These are phyloP conservation scores for Cryptococcus wingfieldii DNA, from an alignment of 1,284 basidiomycete species.

Conservation along the genomic window DNA sequence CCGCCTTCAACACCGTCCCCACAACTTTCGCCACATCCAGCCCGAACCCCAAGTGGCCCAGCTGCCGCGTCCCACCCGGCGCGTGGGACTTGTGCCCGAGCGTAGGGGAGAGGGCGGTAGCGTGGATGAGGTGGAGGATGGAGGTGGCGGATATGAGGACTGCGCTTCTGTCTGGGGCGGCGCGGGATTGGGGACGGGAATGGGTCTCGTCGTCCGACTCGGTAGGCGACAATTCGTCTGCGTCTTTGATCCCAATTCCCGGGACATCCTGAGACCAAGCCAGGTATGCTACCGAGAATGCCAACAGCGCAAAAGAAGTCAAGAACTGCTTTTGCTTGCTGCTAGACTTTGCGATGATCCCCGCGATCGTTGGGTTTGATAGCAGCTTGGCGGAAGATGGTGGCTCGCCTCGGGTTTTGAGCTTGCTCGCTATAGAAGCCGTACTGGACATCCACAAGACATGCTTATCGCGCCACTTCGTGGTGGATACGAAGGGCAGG, in stretches of 20 bases:
- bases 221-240: conserved; percentile 6
- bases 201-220: conserved; percentile 8
- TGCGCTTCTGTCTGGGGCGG: neutral
- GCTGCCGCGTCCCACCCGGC: conserved; percentile 22
- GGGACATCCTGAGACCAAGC: conserved; percentile 42
- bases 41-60: conserved; percentile 35
- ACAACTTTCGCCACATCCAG: conserved; percentile 42
- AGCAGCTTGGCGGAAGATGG: neutral
- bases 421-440: conserved; percentile 20
- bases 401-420: conserved; percentile 6
- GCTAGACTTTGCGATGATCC: conserved; percentile 14
- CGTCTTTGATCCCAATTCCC: conserved; percentile 28
- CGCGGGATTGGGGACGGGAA: neutral
- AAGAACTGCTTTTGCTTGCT: conserved; percentile 35
- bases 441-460: conserved; percentile 39
- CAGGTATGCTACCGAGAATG: conserved; percentile 40
- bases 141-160: conserved; percentile 26
- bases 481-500: conserved; percentile 32
- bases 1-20: conserved; percentile 21
- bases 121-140: conserved; percentile 29
- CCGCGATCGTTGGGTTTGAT: conserved; percentile 5
- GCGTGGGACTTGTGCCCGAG: conserved; percentile 36
- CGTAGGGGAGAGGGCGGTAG: conserved; percentile 20
- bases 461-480: conserved; percentile 34
- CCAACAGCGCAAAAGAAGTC: conserved; percentile 35